Base-by-base conservation (phyloP, 768 basidiomycete species). In the Mycena leptocephala region DNA sequence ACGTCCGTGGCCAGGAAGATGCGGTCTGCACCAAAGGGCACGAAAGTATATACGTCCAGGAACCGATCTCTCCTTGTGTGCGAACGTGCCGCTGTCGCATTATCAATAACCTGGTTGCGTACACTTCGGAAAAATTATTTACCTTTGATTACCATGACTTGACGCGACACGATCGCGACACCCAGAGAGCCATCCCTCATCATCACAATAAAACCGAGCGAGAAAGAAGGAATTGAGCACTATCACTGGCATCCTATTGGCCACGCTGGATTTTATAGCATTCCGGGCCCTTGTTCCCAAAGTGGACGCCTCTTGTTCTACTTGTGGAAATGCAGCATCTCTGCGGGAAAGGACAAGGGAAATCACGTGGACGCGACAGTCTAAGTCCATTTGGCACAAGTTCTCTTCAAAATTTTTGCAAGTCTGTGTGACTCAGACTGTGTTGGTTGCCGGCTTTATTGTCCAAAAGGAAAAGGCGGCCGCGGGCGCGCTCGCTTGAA, bases 81-180 rank as follows among this genome's bases (percentile, higher is more conserved):
- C 3, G 90, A 86, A 59, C 91, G 90, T 22, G 89, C 85, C 58
- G 91, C 94, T 95, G 78, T 55, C 41, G 35, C 28, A 56, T 46
- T 61, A 35, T 71, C 30, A 30, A 26, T 51, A 58, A 61, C 66
- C 18, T 16, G 61, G 11, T 66, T 18, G n/a, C 30, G 18, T 43
- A 56, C n/a, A 13, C 6, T 51, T 48, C 62, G 56, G 39, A 41
- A 65, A 39, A 32, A 9, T 1, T 51, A 83, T 71, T 18, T 79
- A 93, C 94, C 91, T 91, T 93, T 92, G 30, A 94, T 91, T 75
- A 95, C 82, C 87, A 90, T 90, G 39, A 95, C 91, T 81, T 92
- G 90, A 79, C 90, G 91, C 77, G 92, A 91, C 58, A 95, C 92
- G 72, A 94, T 80, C 26, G 94, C 94, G 71, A 95, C 89, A 65